A percentile compares a stretch with the other conserved stretches of the same genome.
These are phyloP conservation scores for Geranium brycei DNA, from an alignment of 345 rosid species.

Conservation along the genomic window DNA sequence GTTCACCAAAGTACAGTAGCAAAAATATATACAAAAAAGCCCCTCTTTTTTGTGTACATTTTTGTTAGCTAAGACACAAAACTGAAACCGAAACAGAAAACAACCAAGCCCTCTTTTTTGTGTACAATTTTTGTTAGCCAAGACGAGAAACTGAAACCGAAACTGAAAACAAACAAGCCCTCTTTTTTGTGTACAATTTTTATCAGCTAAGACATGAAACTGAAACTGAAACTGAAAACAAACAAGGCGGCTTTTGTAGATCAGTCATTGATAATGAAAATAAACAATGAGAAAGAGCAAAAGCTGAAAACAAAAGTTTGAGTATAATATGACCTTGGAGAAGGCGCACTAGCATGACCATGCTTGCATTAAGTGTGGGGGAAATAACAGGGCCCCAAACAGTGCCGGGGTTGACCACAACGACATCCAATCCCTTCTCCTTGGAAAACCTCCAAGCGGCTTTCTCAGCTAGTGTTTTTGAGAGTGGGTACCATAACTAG, in stretches of 20 bases:
- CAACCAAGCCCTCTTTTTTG: too few species aligned
- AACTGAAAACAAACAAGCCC: too few species aligned
- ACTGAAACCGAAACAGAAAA: too few species aligned
- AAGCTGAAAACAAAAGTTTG: neutral
- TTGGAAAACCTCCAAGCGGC: constrained; percentile 79
- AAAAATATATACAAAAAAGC: too few species aligned
- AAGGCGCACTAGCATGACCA: constrained; percentile 61
- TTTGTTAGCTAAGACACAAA: too few species aligned
- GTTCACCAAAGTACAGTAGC: too few species aligned
- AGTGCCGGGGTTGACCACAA: constrained; percentile 86
- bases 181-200: too few species aligned
- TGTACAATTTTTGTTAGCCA: too few species aligned
- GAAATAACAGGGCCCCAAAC: constrained; percentile 86
- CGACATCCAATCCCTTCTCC: constrained; percentile 67
- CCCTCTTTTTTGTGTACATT: too few species aligned
- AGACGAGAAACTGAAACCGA: too few species aligned
- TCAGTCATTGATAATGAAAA: neutral
- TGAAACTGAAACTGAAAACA: too few species aligned
- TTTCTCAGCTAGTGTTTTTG: constrained; percentile 83
- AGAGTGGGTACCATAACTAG: constrained; percentile 81
- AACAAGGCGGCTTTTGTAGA: neutral
- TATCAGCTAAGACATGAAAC: too few species aligned
- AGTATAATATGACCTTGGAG: constrained; percentile 39
- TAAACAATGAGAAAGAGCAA: neutral
- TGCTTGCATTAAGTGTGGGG: constrained; percentile 64